Conservation (phyloP, 1,284 basidiomycete species). For the Papiliotrema terrestris region DNA sequence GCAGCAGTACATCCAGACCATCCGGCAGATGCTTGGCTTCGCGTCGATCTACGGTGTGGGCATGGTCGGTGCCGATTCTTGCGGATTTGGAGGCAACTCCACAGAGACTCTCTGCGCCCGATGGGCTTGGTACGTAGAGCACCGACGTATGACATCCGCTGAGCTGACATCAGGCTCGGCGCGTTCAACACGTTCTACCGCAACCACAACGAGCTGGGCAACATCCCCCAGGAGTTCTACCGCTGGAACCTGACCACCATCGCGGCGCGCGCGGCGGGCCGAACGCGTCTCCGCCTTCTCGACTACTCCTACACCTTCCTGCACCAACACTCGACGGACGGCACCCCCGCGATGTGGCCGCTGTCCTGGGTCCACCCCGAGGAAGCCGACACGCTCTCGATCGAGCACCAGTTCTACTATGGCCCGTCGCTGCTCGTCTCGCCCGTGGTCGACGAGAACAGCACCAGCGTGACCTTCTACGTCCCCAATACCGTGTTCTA, state of each 20-base stretch:
- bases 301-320: slow-evolving; percentile 71
- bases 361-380: slow-evolving; percentile 70
- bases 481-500: slow-evolving; percentile 55
- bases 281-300: slow-evolving; percentile 62
- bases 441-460: slow-evolving; percentile 63
- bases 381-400: slow-evolving; percentile 61
- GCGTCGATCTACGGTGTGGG: slow-evolving; percentile 7
- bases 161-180: slow-evolving; percentile 52
- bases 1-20: slow-evolving; percentile 53
- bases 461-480: slow-evolving; percentile 52
- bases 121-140: slow-evolving; percentile 59
- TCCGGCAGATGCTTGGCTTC: slow-evolving; percentile 11
- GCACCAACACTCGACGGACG: slow-evolving; percentile 53
- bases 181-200: slow-evolving; percentile 48
- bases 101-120: slow-evolving; percentile 72
- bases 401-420: slow-evolving; percentile 67
- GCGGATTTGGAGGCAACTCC: slow-evolving; percentile 58
- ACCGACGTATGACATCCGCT: not conserved
- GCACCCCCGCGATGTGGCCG: slow-evolving; percentile 60
- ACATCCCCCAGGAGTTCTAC: slow-evolving; percentile 61
- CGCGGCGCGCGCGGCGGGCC: slow-evolving; percentile 61
- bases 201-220: slow-evolving; percentile 38
- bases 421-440: slow-evolving; percentile 66
- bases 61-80: slow-evolving; percentile 69
- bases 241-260: slow-evolving; percentile 59